Conservation (phyloP, 768 basidiomycete genomes). For the Mycena rosella region DNA sequence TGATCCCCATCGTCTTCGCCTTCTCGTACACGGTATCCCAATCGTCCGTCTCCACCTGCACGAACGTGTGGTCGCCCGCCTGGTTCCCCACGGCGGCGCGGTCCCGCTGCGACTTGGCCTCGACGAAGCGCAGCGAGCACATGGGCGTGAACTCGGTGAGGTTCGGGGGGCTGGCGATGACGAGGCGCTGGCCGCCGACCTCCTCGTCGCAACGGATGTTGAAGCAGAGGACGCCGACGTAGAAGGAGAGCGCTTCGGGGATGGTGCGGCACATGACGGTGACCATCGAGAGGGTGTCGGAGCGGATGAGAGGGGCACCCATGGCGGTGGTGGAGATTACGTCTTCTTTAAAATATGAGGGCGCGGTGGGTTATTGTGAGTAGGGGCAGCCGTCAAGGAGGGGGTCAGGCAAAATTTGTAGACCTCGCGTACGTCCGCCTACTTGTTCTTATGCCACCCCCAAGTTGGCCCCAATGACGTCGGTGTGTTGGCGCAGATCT, state of each 20-base stretch:
- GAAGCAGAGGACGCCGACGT: conserved; percentile 22
- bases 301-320: conserved; percentile 11
- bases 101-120: conserved; percentile 11
- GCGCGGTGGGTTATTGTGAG: no score
- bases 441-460: no score
- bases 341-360: no score
- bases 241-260: conserved; percentile 27
- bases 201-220: conserved; percentile 27
- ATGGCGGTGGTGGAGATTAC: no score
- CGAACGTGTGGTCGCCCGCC: conserved; percentile 20
- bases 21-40: conserved; percentile 25
- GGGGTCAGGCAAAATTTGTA: no score
- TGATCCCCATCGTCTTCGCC: conserved; percentile 16
- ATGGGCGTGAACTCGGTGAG: conserved; percentile 29
- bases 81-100: conserved; percentile 25
- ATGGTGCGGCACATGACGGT: conserved; percentile 25
- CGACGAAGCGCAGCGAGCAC: conserved; percentile 21
- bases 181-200: conserved; percentile 14
- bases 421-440: no score
- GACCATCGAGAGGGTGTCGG: conserved; percentile 21
- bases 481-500: no score
- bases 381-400: no score
- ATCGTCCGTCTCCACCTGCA: conserved; percentile 28
- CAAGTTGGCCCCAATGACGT: no score
- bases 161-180: conserved; percentile 25